These are phyloP conservation scores for Diutina siamensis DNA, from an alignment of 1,139 yeast genomes.

Conservation along the genomic window DNA sequence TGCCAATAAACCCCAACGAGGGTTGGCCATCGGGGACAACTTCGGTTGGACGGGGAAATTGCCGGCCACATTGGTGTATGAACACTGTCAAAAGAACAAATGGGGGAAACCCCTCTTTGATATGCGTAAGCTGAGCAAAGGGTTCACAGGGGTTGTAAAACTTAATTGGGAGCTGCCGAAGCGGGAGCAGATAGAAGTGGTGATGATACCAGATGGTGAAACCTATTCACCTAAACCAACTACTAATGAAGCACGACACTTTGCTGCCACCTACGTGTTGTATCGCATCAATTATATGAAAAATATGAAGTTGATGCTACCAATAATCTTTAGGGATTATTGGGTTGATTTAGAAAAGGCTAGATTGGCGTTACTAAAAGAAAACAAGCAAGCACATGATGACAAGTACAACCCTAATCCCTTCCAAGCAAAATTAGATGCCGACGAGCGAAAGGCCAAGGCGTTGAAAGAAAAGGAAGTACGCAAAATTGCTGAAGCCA, in stretches of 20 bases:
- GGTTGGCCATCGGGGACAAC: constrained; percentile 34
- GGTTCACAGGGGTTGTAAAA: constrained; percentile 48
- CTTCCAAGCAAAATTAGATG: constrained; percentile 48
- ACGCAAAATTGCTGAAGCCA: constrained; percentile 23
- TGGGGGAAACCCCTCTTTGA: constrained; percentile 84
- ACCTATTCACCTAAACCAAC: constrained; percentile 57
- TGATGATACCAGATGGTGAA: constrained; percentile 48
- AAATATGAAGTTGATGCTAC: constrained; percentile 78
- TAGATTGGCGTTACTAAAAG: constrained; percentile 33
- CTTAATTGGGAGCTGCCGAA: constrained; percentile 73
- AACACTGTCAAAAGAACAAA: constrained; percentile 76
- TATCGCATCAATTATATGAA: constrained; percentile 72
- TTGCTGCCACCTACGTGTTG: constrained; percentile 79
- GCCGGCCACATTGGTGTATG: constrained; percentile 79
- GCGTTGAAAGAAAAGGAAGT: constrained; percentile 34
- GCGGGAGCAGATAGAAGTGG: constrained; percentile 47
- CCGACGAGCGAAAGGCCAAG: constrained; percentile 30
- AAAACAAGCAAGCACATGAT: constrained; percentile 38
- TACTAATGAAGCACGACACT: constrained; percentile 80
- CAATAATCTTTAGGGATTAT: constrained; percentile 64
- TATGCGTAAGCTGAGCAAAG: constrained; percentile 43
- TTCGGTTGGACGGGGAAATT: constrained; percentile 88
- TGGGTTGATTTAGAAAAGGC: constrained; percentile 66
- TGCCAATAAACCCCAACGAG: constrained; percentile 25
- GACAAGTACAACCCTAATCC: constrained; percentile 58